phyloP scores from a whole-genome alignment of 2,329 filamentous ascomycete species.

The Periglandula ipomoeae region DNA sequence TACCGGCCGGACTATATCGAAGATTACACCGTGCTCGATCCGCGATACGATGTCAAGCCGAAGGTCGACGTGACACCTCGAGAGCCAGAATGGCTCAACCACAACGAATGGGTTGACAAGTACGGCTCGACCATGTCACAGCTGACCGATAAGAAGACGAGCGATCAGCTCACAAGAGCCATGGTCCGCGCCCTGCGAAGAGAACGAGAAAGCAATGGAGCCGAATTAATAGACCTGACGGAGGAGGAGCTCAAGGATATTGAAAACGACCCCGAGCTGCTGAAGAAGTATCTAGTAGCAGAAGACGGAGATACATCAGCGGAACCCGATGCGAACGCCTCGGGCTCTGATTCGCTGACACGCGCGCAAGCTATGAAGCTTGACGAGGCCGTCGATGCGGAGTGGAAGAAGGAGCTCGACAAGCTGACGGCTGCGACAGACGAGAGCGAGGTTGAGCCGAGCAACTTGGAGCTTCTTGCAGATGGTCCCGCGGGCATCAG shows the following conservation, averaged over 20 bases:
- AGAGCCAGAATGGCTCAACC: constrained; percentile 47
- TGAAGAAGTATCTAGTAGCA: constrained; percentile 27
- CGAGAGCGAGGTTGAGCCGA: constrained; percentile 22
- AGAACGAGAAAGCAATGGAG: constrained; percentile 32
- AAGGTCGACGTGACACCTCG: constrained; percentile 39
- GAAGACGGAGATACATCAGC: constrained; percentile 14
- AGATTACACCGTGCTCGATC: constrained; percentile 69
- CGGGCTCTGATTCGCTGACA: constrained; percentile 20
- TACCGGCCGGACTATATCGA: constrained; percentile 70
- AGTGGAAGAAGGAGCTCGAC: constrained; percentile 29
- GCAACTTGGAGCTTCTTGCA: constrained; percentile 27
- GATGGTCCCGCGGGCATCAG: constrained; percentile 25
- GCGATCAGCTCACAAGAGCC: constrained; percentile 31
- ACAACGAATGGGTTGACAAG: constrained; percentile 50
- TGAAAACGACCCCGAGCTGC: constrained; percentile 30
- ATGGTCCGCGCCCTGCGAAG: constrained; percentile 32
- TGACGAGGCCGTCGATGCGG: constrained; percentile 25
- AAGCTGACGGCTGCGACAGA: constrained; percentile 21
- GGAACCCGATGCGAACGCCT: constrained; percentile 15
- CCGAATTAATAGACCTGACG: constrained; percentile 38
- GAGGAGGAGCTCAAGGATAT: constrained; percentile 36
- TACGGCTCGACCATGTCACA: constrained; percentile 39
- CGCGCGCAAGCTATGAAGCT: constrained; percentile 27
- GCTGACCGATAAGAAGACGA: constrained; percentile 33
- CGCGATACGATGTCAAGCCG: constrained; percentile 64